Evolutionary conservation across 208 protist species (phyloP), one percentile per base, ranked within the genome.

Genomic region (Crithidia sp.): DNA sequence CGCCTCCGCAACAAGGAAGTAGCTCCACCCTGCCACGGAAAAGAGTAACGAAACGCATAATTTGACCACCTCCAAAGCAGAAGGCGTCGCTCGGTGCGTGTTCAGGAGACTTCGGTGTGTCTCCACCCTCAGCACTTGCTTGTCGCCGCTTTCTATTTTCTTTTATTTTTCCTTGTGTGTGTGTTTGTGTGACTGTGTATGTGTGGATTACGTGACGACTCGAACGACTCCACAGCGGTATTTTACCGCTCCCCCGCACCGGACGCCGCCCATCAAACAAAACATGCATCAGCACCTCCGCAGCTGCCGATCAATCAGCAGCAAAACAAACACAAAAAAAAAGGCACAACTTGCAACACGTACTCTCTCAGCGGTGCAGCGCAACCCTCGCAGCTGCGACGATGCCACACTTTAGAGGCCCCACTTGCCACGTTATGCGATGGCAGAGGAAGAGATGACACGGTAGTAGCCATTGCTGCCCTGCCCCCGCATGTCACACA

Each of bases 401-500:
- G 28, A 28, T 28, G 28, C 28, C 28, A 28, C 28, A 28, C 28
- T 28, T 28, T 28, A 28, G 1, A 28, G 28, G 28, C 28, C 28
- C 28, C 28, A 28, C 28, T 28, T 19, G 13, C 44, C 19, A 16
- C 43, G 36, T 40, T 50, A 13, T 41, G 60, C 19, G 49, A 79
- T 62, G 40, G 39, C 28, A 12, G 63, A 37, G 19, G 79, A 82
- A 58, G 75, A 83, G 28, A 83, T 76, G 2, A 92, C 84, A 16
- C 82, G 78, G 76, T 95, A 96, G 71, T 96, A 96, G 8, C 85
- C 89, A 49, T 92, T 71, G 8, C 64, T 64, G 9, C 63, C 63
- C 16, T 76, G 47, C 0, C 84, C 89, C 43, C 80, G 66, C 92
- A 96, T 96, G 61, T 77, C 83, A 53, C 92, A 96, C 37, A 95